Conservation (phyloP, 2,329 filamentous ascomycete species). For the Phialocephala sp. region DNA sequence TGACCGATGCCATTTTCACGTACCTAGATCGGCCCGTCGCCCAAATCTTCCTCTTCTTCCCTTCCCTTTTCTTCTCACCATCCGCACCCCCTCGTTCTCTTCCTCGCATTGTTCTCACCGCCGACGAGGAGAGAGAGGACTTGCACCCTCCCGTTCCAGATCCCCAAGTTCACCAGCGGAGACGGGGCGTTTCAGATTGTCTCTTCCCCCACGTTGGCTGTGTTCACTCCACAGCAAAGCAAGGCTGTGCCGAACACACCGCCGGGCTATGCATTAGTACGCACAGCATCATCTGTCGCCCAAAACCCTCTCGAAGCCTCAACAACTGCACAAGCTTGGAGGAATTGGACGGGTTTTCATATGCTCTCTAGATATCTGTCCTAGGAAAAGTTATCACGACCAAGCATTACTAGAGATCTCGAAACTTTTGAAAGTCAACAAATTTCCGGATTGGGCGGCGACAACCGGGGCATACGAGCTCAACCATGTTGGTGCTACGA, state of each 20-base stretch:
- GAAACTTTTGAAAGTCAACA: background rate
- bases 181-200: background rate
- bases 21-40: background rate
- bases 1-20: background rate
- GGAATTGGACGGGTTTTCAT: background rate
- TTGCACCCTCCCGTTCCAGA: background rate
- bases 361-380: background rate
- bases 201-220: slow-evolving; percentile 9
- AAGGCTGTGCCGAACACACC: slow-evolving; percentile 2
- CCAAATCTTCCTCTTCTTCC: no score
- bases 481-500: slow-evolving; percentile 25
- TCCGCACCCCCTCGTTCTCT: no score
- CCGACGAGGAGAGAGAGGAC: background rate
- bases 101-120: no score
- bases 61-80: no score
- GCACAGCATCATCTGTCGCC: background rate
- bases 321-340: background rate
- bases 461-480: background rate
- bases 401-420: background rate
- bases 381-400: background rate
- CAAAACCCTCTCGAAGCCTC: background rate
- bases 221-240: slow-evolving; percentile 3
- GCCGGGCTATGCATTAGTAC: background rate
- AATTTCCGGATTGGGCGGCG: background rate
- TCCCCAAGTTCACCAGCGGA: background rate